A percentile compares a stretch with the other conserved stretches of the same genome.
Evolutionary conservation across 257 asterid species (phyloP).

Genomic region (Anisodus tanguticus): DNA sequence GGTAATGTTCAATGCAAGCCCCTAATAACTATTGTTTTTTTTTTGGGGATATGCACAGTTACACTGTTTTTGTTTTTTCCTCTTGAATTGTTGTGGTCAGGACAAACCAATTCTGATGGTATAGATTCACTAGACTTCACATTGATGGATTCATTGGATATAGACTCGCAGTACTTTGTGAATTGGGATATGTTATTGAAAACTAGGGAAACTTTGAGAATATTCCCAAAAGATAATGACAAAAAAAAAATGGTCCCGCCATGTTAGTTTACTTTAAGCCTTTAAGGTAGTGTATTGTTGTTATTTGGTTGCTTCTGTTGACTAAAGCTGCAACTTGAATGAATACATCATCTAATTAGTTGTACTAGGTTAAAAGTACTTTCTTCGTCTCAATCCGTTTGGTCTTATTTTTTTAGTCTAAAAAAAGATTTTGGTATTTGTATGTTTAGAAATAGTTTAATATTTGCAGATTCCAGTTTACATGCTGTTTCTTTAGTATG

Average conservation of each 20-base stretch:
- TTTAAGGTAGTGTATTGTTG: neutral
- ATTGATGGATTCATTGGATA: neutral
- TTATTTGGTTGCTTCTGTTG: neutral
- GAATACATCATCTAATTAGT: slow-evolving; percentile 1
- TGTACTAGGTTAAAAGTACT: slow-evolving; percentile 5
- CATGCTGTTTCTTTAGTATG: neutral
- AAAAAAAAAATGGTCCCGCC: neutral
- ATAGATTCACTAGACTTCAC: neutral
- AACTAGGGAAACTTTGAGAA: neutral
- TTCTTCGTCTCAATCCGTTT: neutral
- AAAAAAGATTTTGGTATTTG: too few relatives aligned
- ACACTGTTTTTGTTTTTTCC: neutral
- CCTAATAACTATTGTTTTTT: neutral
- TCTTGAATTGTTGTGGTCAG: neutral
- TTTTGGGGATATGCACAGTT: neutral
- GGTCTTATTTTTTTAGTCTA: neutral
- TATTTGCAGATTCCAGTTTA: neutral
- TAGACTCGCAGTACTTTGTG: neutral
- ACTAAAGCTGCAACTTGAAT: neutral
- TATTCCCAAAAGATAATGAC: neutral
- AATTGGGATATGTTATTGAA: neutral
- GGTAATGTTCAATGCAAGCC: neutral
- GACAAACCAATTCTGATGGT: neutral
- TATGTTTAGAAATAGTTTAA: neutral
- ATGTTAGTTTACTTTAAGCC: neutral